phyloP scores from a whole-genome alignment of 176 grass and related monocot genomes.

The Hsuehochloa calcarea region DNA sequence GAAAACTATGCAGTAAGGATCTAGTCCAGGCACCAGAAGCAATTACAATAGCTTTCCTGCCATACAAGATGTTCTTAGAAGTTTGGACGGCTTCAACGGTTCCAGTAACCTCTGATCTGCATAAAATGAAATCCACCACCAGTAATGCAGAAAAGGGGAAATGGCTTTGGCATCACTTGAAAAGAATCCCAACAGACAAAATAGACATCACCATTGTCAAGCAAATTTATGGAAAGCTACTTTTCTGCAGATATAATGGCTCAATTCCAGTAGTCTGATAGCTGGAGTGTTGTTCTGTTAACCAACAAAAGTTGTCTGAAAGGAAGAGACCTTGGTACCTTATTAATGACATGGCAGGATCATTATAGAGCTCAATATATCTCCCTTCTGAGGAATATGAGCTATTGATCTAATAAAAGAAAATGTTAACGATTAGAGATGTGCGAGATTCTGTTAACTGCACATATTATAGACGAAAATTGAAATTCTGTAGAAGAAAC shows the following conservation, averaged over 20 bases:
- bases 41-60: constrained; percentile 74
- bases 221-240: not conserved
- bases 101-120: constrained; percentile 72
- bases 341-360: constrained; percentile 73
- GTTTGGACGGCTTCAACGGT: constrained; percentile 83
- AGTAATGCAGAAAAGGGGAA: constrained; percentile 8
- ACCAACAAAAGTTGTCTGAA: constrained; percentile 5
- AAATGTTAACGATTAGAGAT: not conserved
- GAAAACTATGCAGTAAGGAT: constrained; percentile 62
- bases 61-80: constrained; percentile 69
- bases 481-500: constrained; percentile 26
- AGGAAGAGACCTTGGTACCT: constrained; percentile 51
- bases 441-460: not conserved
- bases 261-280: not conserved
- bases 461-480: constrained; percentile 14
- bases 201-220: not conserved
- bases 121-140: constrained; percentile 22
- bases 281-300: constrained; percentile 1
- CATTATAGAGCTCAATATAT: constrained; percentile 82
- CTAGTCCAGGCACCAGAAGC: constrained; percentile 85
- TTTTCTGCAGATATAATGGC: not conserved
- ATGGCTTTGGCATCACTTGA: not conserved
- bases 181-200: not conserved
- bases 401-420: constrained; percentile 57
- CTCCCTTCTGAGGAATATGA: constrained; percentile 66